Percentiles rank a stretch among this genome's conserved stretches.
phyloP scores from a whole-genome alignment of 371 early-diverging fungal genomes.

The Mortierella sp. region DNA sequence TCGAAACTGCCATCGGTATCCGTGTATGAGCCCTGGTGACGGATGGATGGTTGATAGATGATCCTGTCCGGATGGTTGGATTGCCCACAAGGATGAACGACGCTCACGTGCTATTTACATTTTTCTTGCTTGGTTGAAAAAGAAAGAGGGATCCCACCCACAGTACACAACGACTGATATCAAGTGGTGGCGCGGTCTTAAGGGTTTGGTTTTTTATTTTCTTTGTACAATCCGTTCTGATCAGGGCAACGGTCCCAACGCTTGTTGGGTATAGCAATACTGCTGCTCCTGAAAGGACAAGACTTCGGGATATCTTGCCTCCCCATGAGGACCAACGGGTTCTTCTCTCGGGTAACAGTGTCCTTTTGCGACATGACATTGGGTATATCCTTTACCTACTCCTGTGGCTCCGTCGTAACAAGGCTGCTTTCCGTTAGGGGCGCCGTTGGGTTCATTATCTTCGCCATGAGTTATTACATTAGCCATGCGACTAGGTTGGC shows the following conservation, averaged over 20 bases:
- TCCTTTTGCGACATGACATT: too few relatives aligned
- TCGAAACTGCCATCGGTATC: background rate
- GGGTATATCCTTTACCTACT: slow-evolving; percentile 7
- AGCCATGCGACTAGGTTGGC: slow-evolving; percentile 16
- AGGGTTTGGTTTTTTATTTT: slow-evolving; percentile 3
- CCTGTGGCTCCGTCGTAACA: background rate
- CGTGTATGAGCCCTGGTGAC: background rate
- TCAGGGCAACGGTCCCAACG: slow-evolving; percentile 18
- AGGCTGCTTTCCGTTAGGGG: background rate
- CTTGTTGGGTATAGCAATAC: slow-evolving; percentile 31
- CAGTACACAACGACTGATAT: background rate
- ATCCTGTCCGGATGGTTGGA: too few relatives aligned
- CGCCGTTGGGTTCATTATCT: background rate
- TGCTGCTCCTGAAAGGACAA: slow-evolving; percentile 41
- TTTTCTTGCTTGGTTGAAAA: slow-evolving; percentile 47
- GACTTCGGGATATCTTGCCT: slow-evolving; percentile 15
- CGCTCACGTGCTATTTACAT: slow-evolving; percentile 41
- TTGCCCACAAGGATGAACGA: background rate
- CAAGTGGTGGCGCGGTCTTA: slow-evolving; percentile 2
- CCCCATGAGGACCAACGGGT: slow-evolving; percentile 32
- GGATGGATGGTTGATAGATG: slow-evolving; percentile 12
- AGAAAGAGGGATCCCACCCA: slow-evolving; percentile 31
- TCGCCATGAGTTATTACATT: background rate
- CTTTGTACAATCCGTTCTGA: background rate
- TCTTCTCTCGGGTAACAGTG: slow-evolving; percentile 17